phyloP scores from a whole-genome alignment of 2,329 filamentous ascomycete species.

The Neonectria punicea region DNA sequence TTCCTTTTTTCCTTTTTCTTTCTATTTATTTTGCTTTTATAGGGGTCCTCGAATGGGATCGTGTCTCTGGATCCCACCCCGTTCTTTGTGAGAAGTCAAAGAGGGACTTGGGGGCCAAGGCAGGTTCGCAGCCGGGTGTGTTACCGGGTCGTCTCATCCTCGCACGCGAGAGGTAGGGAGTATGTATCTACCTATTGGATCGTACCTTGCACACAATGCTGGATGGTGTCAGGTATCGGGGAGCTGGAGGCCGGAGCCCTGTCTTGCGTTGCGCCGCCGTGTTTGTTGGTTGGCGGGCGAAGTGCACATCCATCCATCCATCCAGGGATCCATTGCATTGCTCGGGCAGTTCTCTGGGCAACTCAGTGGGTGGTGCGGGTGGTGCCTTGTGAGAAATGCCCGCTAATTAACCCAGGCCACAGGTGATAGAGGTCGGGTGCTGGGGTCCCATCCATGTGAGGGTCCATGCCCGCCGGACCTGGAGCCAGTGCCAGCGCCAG shows the following conservation, averaged over 20 bases:
- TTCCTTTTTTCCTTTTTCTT: background rate
- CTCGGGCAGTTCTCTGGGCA: background rate
- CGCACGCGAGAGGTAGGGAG: background rate
- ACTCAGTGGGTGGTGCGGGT: slow-evolving; percentile 7
- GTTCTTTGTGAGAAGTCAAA: background rate
- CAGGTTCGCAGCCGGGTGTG: slow-evolving; percentile 2
- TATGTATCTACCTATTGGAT: background rate
- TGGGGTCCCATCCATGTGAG: background rate
- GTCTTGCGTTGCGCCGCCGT: background rate
- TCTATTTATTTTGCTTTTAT: background rate
- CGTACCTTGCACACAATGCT: background rate
- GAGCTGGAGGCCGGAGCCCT: background rate
- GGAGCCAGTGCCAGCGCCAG: slow-evolving; percentile 1
- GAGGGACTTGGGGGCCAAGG: background rate
- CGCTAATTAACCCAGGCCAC: background rate
- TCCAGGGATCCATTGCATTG: too few relatives aligned
- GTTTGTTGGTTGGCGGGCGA: slow-evolving; percentile 2
- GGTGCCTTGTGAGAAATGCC: slow-evolving; percentile 23
- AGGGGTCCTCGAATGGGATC: slow-evolving; percentile 1
- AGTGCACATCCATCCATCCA: background rate
- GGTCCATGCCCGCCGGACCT: background rate
- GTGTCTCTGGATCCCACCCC: slow-evolving; percentile 6
- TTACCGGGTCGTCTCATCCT: slow-evolving; percentile 15
- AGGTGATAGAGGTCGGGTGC: background rate
- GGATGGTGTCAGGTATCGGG: background rate